Conservation (phyloP, 2,329 filamentous ascomycete genomes). For the Colletotrichum musicola region DNA sequence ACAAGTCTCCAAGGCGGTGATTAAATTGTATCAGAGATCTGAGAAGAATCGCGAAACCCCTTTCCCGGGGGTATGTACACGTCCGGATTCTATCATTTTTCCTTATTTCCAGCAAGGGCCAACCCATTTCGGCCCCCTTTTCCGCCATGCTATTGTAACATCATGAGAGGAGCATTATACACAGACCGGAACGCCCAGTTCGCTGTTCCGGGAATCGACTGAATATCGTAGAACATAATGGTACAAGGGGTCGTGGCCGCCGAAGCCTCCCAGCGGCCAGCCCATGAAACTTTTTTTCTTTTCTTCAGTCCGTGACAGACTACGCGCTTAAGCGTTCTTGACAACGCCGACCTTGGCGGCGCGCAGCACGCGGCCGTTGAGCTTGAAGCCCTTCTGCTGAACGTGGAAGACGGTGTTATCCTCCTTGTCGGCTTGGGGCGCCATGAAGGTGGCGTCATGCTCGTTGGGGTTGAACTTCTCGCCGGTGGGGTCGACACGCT, state of each 20-base stretch:
- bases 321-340: conserved; percentile 73
- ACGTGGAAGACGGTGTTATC: conserved; percentile 91
- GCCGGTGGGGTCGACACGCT: conserved; percentile 85
- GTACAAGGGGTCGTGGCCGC: conserved; percentile 46
- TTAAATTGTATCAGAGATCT: conserved; percentile 34
- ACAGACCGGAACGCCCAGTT: conserved; percentile 45
- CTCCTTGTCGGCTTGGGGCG: conserved; percentile 87
- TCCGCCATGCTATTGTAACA: conserved; percentile 42
- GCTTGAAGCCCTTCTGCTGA: conserved; percentile 94
- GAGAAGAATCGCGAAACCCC: conserved; percentile 27
- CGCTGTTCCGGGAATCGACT: conserved; percentile 38
- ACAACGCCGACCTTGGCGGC: conserved; percentile 97
- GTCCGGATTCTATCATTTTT: conserved; percentile 35
- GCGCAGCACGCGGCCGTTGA: conserved; percentile 90
- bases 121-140: conserved; percentile 30
- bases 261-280: conserved; percentile 14
- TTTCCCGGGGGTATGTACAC: conserved; percentile 31
- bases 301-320: not conserved
- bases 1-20: conserved; percentile 29
- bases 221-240: conserved; percentile 44
- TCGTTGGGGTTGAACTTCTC: conserved; percentile 96
- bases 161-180: conserved; percentile 63
- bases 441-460: conserved; percentile 97
- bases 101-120: conserved; percentile 27
- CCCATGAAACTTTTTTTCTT: conserved; percentile 18